phyloP scores from a whole-genome alignment of 2,329 filamentous ascomycete species.

The Rhexocercosporidium sp. region DNA sequence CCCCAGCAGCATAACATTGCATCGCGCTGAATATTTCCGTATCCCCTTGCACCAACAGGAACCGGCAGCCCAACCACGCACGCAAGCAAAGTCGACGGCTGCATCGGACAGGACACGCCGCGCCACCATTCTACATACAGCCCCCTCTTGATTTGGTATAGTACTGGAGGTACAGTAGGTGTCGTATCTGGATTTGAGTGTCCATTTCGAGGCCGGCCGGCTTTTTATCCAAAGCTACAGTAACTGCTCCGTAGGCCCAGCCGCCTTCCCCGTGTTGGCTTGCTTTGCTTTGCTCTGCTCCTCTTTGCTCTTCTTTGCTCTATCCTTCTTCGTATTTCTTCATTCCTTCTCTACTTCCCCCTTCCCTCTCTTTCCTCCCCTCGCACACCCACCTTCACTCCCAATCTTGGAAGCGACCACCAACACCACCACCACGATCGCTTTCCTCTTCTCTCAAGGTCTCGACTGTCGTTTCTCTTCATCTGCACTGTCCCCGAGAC shows the following conservation, averaged over 20 bases:
- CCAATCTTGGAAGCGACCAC: slow-evolving; percentile 10
- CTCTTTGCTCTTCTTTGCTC: background rate
- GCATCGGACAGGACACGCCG: background rate
- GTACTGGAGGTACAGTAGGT: background rate
- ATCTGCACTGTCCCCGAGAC: background rate
- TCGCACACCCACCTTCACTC: background rate
- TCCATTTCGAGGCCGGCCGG: background rate
- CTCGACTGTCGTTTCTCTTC: slow-evolving; percentile 3
- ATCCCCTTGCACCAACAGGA: background rate
- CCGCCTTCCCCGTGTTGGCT: background rate
- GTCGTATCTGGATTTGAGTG: background rate
- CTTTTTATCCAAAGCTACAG: background rate
- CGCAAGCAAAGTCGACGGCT: background rate
- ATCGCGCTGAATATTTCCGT: background rate
- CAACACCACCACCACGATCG: slow-evolving; percentile 2
- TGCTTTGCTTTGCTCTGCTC: background rate
- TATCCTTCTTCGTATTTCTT: background rate
- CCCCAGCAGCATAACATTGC: too few species aligned
- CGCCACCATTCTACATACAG: background rate
- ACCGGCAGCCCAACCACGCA: background rate
- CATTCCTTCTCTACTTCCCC: background rate
- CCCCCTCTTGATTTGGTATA: background rate
- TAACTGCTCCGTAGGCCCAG: background rate
- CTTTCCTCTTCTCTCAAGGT: background rate
- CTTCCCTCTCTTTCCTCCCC: too few species aligned